Percentiles rank a stretch among this genome's conserved stretches.
Conservation (phyloP, 2,329 filamentous ascomycete species). For the Aureobasidium sp. region DNA sequence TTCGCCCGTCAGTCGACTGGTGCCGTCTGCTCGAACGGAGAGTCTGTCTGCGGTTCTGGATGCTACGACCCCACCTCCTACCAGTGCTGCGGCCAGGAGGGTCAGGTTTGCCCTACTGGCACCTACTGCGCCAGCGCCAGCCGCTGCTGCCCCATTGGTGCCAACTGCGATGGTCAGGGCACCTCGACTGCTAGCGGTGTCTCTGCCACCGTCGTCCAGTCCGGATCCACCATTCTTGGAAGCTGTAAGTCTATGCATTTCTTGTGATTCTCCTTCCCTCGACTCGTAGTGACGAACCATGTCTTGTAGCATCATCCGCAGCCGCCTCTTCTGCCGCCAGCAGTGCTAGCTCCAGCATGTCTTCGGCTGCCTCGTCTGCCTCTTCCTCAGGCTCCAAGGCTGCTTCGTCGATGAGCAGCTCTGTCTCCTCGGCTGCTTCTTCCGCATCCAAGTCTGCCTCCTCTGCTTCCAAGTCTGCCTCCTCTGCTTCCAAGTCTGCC, state of each 20-base stretch:
- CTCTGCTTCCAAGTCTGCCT: not conserved
- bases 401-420: not conserved
- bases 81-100: not conserved
- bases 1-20: not conserved
- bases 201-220: slow-evolving; percentile 1
- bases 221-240: slow-evolving; percentile 9
- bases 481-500: not conserved
- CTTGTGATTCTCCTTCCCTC: not conserved
- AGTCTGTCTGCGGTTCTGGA: slow-evolving; percentile 4
- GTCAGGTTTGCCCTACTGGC: not conserved
- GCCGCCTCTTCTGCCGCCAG: slow-evolving; percentile 3
- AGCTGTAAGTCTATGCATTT: slow-evolving; percentile 5
- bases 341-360: not conserved
- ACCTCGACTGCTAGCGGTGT: not conserved
- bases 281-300: not conserved
- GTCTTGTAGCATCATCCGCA: not conserved
- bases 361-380: slow-evolving; percentile 1
- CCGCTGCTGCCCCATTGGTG: slow-evolving; percentile 2
- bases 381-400: not conserved
- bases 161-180: slow-evolving; percentile 13
- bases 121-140: not conserved
- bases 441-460: not conserved
- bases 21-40: not conserved
- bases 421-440: not conserved
- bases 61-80: slow-evolving; percentile 11